Evolutionary conservation across 352 stramenopile species (phyloP), one percentile per base, ranked within the genome.

Genomic region (Pythium pyrilobum): DNA sequence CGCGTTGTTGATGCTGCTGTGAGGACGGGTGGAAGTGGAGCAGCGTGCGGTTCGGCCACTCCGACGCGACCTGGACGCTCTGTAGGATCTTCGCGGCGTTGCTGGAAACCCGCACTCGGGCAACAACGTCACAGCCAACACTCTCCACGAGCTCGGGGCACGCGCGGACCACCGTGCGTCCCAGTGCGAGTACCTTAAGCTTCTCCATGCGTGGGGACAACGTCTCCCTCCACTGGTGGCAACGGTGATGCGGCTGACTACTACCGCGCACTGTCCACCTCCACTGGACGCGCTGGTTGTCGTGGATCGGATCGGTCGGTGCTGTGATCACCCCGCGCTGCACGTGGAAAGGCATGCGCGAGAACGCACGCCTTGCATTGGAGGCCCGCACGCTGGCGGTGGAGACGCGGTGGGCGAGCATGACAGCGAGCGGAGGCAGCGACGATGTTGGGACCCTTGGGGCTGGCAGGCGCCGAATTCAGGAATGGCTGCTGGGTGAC

Each of bases 271-370:
- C 45, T 9, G 41, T 59, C 52, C 52, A 59, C 31, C 41, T 52
- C 23, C 32, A 52, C 42, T 59, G 41, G 33, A 59, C 52, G 21
- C 40, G 52, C 23, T 59, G 52, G 31, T 52, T 44, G 5, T 37
- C 23, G 42, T 59, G 52, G 28, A 59, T 45, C 4, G 52, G 52
- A 29, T 59, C 15, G 8, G 2, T 31, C 1, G 40, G 41, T 4
- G 52, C 15, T 16, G 41, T 34, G 33, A 59, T 39, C 11, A 41
- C 31, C 4, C 52, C 42, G 24, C 52, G 40, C 10, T 59, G 41
- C 7, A 59, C 52, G 31, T 41, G 40, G 34, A 50, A 57, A 27
- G 48, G 32, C 32, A 55, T 31, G 9, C 25, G 48, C 6, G 50
- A 57, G 39, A 49, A 43, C 18, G 46, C 23, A 1, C 46, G 46